Percentiles rank a stretch among this genome's conserved stretches.
These are phyloP conservation scores for Lentinula raphanica DNA, from an alignment of 768 basidiomycete genomes.

Conservation along the genomic window DNA sequence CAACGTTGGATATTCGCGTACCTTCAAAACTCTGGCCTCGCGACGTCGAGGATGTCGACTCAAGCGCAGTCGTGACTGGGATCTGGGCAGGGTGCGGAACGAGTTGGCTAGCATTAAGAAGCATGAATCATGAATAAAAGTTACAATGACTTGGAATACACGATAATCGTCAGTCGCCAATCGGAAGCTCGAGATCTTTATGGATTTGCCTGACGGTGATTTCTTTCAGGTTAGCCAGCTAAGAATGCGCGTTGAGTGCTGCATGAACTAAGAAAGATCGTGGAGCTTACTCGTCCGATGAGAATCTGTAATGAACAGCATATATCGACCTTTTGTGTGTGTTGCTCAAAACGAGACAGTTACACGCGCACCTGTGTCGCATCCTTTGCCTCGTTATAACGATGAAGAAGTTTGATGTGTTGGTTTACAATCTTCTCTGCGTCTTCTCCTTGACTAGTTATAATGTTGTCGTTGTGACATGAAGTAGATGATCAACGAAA, in stretches of 20 bases:
- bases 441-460: constrained; percentile 36
- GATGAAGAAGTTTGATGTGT: constrained; percentile 69
- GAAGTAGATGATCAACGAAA: not conserved
- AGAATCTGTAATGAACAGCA: constrained; percentile 51
- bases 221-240: constrained; percentile 71
- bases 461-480: not conserved
- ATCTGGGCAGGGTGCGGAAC: constrained; percentile 27
- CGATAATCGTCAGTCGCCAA: constrained; percentile 39
- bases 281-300: constrained; percentile 60
- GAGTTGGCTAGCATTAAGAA: constrained; percentile 35
- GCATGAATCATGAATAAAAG: not conserved
- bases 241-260: constrained; percentile 3
- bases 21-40: constrained; percentile 55
- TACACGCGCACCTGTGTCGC: constrained; percentile 62
- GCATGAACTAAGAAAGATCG: not conserved
- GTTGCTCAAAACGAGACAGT: not conserved
- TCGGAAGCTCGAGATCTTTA: constrained; percentile 59
- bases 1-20: constrained; percentile 44
- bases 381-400: constrained; percentile 80
- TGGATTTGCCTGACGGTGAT: constrained; percentile 73
- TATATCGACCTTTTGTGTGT: not conserved
- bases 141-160: not conserved
- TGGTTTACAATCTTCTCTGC: constrained; percentile 55
- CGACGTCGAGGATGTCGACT: not conserved
- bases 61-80: not conserved